Evolutionary conservation across 129 eudicot genomes (phyloP), one percentile per base, ranked within the genome.

Genomic region (Lactuca saligna): DNA sequence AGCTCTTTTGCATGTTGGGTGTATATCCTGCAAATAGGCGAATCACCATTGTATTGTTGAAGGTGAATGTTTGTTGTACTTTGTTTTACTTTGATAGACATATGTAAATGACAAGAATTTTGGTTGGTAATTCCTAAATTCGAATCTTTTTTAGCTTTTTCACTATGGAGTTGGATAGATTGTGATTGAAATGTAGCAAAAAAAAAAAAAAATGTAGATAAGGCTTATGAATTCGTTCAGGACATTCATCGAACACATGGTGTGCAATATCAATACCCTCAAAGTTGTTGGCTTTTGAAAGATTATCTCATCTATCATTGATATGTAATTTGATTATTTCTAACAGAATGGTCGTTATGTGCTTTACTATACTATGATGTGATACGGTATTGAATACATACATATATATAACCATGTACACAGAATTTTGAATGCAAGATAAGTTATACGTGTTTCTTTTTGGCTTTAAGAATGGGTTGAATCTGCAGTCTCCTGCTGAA

Each of bases 401-500:
- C 35, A 57, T 59, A 32, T 65, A 54, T 71, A 25, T 71, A 67
- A 67, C 56, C 71, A 66, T 73, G 63, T 73, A 70, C 76, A 66
- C 57, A 66, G 59, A 44, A 35, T 34, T 7, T 42, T 63, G 50
- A 17, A 75, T 8, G 46, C 54, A 32, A 72, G 17, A 41, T 58
- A 12, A 17, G 17, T 53, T 75, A 75, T 67, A 16, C 33, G 37
- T 75, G 83, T 75, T 86, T 86, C 94, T 84, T 88, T 74, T 91
- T 91, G 0, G 91, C 89, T 66, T 84, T 83, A 68, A 92, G 98
- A 84, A 92, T 86, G 0, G 89, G 95, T 53, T 84, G 89, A 75
- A 92, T 89, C 69, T 92, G 95, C 62, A 92, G 49, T 63, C 84
- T 86, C 80, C 98, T 82, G 69, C 88, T 92, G 81, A 80, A 92